phyloP scores from a whole-genome alignment of 23 red algal genomes.

The Agarophyton chilense region DNA sequence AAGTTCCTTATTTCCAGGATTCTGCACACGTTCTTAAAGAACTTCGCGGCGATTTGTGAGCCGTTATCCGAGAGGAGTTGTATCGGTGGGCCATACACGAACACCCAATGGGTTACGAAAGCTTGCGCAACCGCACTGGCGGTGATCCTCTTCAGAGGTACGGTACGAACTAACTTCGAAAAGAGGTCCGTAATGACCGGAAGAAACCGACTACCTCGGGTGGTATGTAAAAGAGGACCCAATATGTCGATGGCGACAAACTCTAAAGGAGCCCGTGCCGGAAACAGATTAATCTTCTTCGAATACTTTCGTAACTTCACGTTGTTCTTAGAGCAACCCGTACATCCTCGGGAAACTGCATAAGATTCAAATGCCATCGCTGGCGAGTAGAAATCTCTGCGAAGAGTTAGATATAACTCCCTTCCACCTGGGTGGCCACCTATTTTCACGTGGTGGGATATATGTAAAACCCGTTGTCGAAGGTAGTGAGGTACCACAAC shows the following conservation, averaged over 20 bases:
- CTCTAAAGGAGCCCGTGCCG: not conserved
- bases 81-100: too few relatives aligned
- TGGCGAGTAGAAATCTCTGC: not conserved
- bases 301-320: not conserved
- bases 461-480: not conserved
- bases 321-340: not conserved
- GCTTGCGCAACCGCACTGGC: too few relatives aligned
- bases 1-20: too few relatives aligned
- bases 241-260: not conserved
- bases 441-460: not conserved
- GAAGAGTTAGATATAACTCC: not conserved
- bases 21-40: too few relatives aligned
- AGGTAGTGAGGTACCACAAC: not conserved
- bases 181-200: too few relatives aligned
- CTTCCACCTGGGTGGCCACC: not conserved
- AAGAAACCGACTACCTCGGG: too few relatives aligned
- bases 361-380: not conserved
- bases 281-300: not conserved
- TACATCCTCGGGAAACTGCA: not conserved
- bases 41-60: too few relatives aligned
- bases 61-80: too few relatives aligned
- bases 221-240: not conserved
- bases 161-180: too few relatives aligned
- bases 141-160: too few relatives aligned
- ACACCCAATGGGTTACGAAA: too few relatives aligned